A percentile compares a stretch with the other conserved stretches of the same genome.
phyloP scores from a whole-genome alignment of 2,329 filamentous ascomycete species.

The Pochonia chlamydosporia region DNA sequence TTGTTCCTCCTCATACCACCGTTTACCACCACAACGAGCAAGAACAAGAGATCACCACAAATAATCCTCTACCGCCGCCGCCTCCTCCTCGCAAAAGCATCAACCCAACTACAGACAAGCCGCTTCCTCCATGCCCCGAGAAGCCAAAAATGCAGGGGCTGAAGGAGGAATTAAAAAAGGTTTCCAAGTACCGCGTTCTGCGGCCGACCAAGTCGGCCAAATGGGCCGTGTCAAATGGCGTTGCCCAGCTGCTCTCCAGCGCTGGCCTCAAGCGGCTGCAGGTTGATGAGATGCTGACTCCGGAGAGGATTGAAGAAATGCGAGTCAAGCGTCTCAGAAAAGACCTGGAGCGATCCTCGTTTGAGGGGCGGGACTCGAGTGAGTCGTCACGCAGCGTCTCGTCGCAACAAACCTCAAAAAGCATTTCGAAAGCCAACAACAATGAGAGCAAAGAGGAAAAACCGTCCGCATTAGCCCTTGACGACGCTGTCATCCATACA shows the following conservation, averaged over 20 bases:
- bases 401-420: not conserved
- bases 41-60: not conserved
- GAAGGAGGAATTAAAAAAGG: not conserved
- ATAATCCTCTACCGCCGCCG: too few relatives aligned
- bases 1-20: not conserved
- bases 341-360: not conserved
- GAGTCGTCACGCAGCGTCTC: constrained; percentile 1
- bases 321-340: not conserved
- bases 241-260: constrained; percentile 50
- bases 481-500: constrained; percentile 3
- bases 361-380: constrained; percentile 1
- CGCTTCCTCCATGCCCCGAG: constrained; percentile 16
- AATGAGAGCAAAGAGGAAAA: not conserved
- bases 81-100: not conserved
- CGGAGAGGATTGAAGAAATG: not conserved
- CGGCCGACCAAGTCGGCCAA: constrained; percentile 24
- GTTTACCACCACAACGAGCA: not conserved
- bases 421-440: not conserved
- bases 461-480: not conserved
- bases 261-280: constrained; percentile 50
- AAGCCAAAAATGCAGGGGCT: constrained; percentile 5
- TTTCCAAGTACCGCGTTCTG: not conserved
- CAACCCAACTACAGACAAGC: constrained; percentile 4
- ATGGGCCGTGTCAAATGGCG: constrained; percentile 51
- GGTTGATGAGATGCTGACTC: constrained; percentile 46